Evolutionary conservation across 345 rosid genomes (phyloP), one percentile per base, ranked within the genome.

Genomic region (Psidium guajava): DNA sequence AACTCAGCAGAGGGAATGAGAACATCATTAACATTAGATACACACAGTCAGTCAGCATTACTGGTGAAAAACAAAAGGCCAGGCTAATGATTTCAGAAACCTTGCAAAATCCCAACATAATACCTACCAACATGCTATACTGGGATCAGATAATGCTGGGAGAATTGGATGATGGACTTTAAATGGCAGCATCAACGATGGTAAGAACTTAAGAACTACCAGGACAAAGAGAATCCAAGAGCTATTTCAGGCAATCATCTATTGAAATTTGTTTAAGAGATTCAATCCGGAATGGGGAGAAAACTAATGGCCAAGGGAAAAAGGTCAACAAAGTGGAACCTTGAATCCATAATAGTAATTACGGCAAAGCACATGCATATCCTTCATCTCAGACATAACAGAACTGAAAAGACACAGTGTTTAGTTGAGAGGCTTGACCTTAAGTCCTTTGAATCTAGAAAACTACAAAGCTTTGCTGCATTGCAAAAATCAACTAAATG

Each of bases 381-480:
- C 77, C 52, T 42, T 83, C 56, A 82, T 83, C 27, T 18, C 20
- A 53, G 52, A 40, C 36, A 61, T 61, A 61, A 61, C 21, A 61
- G 40, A 27, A 61, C 14, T 27, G 74, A 52, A 52, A 24, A 28
- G 18, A 56, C 24, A 27, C 8, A 11, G 22, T 32, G 13, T 53
- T 32, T 64, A n/a, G 81, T 49, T 10, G 85, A 74, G 89, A 88
- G 58, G 75, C 44, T 88, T 74, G 84, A 95, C 98, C 98, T 95
- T 82, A 97, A 92, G 82, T 92, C 95, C 89, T 90, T 94, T 54
- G 95, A 93, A 89, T 97, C 97, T 88, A 97, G 98, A 91, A 95
- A 93, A 75, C 91, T 90, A 88, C 97, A 95, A 55, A 97, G 93
- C 82, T 95, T 93, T 13, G 88, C 95, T 28, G 92, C 90, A n/a